Evolutionary conservation across 495 filamentous ascomycete genomes (phyloP).

Genomic region (Aspergillus biplanus): DNA sequence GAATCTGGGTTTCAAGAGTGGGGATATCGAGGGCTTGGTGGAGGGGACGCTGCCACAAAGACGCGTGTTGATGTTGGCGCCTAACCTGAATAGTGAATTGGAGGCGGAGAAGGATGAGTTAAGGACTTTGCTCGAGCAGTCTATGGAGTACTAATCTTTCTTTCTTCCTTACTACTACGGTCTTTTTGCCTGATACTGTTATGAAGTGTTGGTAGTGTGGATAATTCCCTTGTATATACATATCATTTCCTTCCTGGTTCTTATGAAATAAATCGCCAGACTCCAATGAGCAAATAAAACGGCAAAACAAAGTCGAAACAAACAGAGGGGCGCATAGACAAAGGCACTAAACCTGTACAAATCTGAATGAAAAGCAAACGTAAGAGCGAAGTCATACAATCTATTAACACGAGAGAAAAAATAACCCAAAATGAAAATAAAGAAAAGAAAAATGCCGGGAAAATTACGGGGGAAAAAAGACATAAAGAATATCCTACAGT

Average conservation of each 20-base stretch:
- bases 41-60: slow-evolving; percentile 93
- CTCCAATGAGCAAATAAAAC: no score
- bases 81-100: slow-evolving; percentile 69
- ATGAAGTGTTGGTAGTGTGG: no score
- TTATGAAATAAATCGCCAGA: no score
- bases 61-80: slow-evolving; percentile 89
- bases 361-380: no score
- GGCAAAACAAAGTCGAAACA: no score
- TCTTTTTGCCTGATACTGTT: not conserved
- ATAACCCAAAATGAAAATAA: not conserved
- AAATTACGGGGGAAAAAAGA: not conserved
- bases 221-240: slow-evolving; percentile 1
- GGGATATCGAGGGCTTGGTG: slow-evolving; percentile 78
- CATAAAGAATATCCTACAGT: not conserved
- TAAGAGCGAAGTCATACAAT: not conserved
- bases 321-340: no score
- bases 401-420: not conserved
- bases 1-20: slow-evolving; percentile 73
- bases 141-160: slow-evolving; percentile 58
- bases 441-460: not conserved
- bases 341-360: no score
- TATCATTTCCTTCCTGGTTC: not conserved
- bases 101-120: slow-evolving; percentile 68
- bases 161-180: not conserved
- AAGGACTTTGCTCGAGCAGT: slow-evolving; percentile 64